phyloP scores from a whole-genome alignment of 805 yeast species.

The Hanseniaspora jakobsenii region DNA sequence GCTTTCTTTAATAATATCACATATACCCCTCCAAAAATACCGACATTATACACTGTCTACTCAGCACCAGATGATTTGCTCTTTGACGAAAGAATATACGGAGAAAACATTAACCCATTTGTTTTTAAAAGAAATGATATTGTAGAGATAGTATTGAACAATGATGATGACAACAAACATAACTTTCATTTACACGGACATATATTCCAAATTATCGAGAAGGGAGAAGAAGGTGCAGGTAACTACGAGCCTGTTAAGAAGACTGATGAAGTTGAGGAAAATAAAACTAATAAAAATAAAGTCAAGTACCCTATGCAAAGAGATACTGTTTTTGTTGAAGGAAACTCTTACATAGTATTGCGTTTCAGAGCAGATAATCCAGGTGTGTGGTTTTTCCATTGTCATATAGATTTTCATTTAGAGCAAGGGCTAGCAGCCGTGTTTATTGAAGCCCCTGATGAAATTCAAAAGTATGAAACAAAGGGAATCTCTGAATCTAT shows the following conservation, averaged over 20 bases:
- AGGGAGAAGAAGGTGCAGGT: conserved; percentile 41
- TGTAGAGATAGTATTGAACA: conserved; percentile 66
- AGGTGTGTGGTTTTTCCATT: conserved; percentile 90
- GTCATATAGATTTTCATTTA: conserved; percentile 80
- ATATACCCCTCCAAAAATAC: conserved; percentile 55
- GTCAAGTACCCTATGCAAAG: conserved; percentile 49
- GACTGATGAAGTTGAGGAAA: conserved; percentile 17
- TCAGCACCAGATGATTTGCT: conserved; percentile 47
- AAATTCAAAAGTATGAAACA: conserved; percentile 33
- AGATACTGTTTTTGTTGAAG: conserved; percentile 59
- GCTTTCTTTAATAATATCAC: conserved; percentile 64
- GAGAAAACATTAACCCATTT: conserved; percentile 54
- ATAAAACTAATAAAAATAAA: conserved; percentile 26
- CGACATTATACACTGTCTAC: conserved; percentile 53
- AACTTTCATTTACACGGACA: conserved; percentile 76
- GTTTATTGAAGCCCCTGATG: conserved; percentile 57
- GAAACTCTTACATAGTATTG: conserved; percentile 54
- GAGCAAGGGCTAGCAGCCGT: conserved; percentile 69
- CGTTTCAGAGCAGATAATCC: conserved; percentile 78
- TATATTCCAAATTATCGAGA: conserved; percentile 48
- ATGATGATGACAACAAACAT: conserved; percentile 67
- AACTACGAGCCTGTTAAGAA: conserved; percentile 42
- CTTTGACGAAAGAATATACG: conserved; percentile 52
- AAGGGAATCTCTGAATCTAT: conserved; percentile 33
- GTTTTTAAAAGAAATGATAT: conserved; percentile 50